Conservation (phyloP, 139 green algal species). For the Parachlorella kessleri region DNA sequence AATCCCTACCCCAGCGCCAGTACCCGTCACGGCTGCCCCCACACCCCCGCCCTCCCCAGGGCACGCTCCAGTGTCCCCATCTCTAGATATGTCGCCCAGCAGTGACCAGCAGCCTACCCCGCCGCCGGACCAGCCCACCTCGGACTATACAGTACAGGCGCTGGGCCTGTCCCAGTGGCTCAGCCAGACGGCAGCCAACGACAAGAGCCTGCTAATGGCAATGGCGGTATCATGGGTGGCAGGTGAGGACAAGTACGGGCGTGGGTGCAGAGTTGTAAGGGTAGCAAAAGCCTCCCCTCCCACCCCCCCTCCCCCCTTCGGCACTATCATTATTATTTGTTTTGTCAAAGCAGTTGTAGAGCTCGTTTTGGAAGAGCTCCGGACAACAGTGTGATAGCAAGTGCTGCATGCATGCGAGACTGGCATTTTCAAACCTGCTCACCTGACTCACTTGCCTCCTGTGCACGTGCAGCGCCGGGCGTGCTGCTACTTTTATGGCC, state of each 20-base stretch:
- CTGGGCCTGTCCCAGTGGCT: not conserved
- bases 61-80: too few relatives aligned
- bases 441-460: not conserved
- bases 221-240: not conserved
- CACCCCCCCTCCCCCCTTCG: too few relatives aligned
- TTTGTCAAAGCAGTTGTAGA: too few relatives aligned
- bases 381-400: too few relatives aligned
- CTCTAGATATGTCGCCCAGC: too few relatives aligned
- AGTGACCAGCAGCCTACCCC: too few relatives aligned
- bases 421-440: not conserved
- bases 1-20: not conserved
- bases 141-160: not conserved
- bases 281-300: too few relatives aligned
- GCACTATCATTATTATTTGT: too few relatives aligned
- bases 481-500: conserved; percentile 2
- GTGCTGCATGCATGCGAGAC: too few relatives aligned
- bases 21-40: too few relatives aligned
- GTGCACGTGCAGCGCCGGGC: not conserved
- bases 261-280: not conserved
- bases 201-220: not conserved
- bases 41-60: too few relatives aligned
- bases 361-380: too few relatives aligned
- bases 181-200: not conserved
- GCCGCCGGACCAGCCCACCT: not conserved
- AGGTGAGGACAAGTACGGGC: not conserved